Base-by-base conservation (phyloP, 768 basidiomycete species). In the Calocybe indica region DNA sequence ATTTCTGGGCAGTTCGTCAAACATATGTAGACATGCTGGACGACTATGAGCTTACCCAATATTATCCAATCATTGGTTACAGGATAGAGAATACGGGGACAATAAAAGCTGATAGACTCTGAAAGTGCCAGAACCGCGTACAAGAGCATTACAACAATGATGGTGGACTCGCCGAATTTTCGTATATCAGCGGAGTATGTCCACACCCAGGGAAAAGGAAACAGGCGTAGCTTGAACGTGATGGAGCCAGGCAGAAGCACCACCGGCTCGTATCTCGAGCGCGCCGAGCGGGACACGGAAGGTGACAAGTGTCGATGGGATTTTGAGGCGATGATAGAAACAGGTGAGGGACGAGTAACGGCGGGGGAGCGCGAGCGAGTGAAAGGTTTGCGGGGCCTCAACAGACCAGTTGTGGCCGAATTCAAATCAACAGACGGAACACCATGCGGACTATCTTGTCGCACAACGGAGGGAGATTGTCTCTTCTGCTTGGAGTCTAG, bases 341-440 rank as follows among this genome's bases (percentile, higher is more conserved):
- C 56, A 40, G 58, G 58, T 22, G 59, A 60, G 4, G 60, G 55
- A 37, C 68, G 66, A 10, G 52, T 50, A 10, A 78, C 60, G 8
- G 71, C 76, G 37, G 87, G 85, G 1, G 87, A 88, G 14, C 79
- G 79, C 6, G 87, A 88, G n/a, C 85, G 82, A 34, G 85, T 80
- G 56, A 88, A 86, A 1, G 78, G 61, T 41, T 66, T 65, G 44
- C 74, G 71, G 43, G 61, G 69, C 37, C 59, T 68, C 42, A 58
- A 55, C 15, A 61, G 52, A 11, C 53, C 57, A 14, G 70, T 59
- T 22, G 22, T 22, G 22, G 22, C 22, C 22, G 22, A 22, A 22
- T 22, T 22, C 22, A 22, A 22, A 22, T 22, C 22, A 22, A 22
- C 22, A 22, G 22, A 22, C 22, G 22, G 22, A 22, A 4, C 22